phyloP scores from a whole-genome alignment of 1,139 yeast species.

The Pichia sp. region DNA sequence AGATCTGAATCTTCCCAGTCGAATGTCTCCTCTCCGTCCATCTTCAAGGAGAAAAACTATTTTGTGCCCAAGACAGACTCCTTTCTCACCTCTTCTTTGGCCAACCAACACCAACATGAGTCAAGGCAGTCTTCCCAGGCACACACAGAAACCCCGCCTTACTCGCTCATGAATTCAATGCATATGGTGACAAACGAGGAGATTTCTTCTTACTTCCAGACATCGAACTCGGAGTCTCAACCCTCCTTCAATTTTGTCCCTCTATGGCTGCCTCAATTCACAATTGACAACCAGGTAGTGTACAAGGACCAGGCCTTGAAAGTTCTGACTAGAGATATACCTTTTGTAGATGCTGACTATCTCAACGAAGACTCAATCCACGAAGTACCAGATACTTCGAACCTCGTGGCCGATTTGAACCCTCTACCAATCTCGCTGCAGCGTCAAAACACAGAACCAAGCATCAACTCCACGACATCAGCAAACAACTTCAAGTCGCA shows the following conservation, averaged over 20 bases:
- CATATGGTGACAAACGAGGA: slow-evolving; percentile 30
- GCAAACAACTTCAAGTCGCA: neutral
- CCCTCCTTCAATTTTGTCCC: slow-evolving; percentile 32
- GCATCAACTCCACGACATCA: neutral
- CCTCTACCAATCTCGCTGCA: slow-evolving; percentile 19
- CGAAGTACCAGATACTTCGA: slow-evolving; percentile 25
- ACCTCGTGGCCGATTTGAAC: slow-evolving; percentile 19
- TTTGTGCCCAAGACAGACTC: slow-evolving; percentile 16
- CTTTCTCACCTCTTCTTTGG: slow-evolving; percentile 8
- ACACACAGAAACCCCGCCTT: slow-evolving; percentile 13
- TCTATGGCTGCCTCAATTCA: slow-evolving; percentile 55
- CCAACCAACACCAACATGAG: neutral
- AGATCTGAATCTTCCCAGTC: neutral
- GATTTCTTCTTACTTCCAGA: slow-evolving; percentile 39
- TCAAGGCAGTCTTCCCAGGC: slow-evolving; percentile 21
- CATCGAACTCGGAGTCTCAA: slow-evolving; percentile 34
- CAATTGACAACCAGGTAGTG: slow-evolving; percentile 51
- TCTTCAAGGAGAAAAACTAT: slow-evolving; percentile 16
- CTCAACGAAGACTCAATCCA: slow-evolving; percentile 33
- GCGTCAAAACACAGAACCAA: slow-evolving; percentile 5
- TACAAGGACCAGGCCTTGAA: slow-evolving; percentile 58
- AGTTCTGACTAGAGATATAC: slow-evolving; percentile 53
- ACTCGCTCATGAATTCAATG: slow-evolving; percentile 15
- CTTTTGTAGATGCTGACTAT: slow-evolving; percentile 40
- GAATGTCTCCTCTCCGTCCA: neutral